Conservation (phyloP, 1,284 basidiomycete species). For the Cutaneotrichosporon mucoides region DNA sequence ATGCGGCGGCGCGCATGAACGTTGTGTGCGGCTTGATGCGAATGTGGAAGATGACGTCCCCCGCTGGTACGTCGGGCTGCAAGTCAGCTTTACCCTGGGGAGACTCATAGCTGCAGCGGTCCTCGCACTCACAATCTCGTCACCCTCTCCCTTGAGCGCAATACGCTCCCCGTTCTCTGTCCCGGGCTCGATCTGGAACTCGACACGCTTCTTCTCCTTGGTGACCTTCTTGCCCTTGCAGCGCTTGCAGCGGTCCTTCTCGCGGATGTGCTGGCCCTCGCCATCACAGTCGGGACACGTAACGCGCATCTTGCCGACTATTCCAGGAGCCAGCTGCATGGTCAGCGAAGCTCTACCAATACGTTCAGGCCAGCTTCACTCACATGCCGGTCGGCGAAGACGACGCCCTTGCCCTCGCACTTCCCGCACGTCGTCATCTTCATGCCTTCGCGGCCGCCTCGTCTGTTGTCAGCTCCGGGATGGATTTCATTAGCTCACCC, state of each 20-base stretch:
- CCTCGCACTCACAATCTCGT: conserved; percentile 64
- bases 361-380: conserved; percentile 10
- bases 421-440: conserved; percentile 74
- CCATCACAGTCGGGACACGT: conserved; percentile 77
- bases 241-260: conserved; percentile 95
- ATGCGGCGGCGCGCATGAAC: conserved; percentile 52
- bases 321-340: conserved; percentile 40
- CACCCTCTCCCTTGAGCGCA: conserved; percentile 81
- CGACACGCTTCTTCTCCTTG: conserved; percentile 81
- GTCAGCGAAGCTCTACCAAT: background rate
- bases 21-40: conserved; percentile 64
- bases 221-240: conserved; percentile 84
- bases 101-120: too few species aligned
- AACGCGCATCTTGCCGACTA: conserved; percentile 52
- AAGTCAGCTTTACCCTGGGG: background rate
- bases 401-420: conserved; percentile 67
- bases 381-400: conserved; percentile 46
- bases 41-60: conserved; percentile 83
- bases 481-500: conserved; percentile 55
- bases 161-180: conserved; percentile 81
- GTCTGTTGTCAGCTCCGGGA: conserved; percentile 10
- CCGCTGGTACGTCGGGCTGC: conserved; percentile 74
- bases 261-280: conserved; percentile 70
- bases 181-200: conserved; percentile 82
- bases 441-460: conserved; percentile 52